phyloP scores from a whole-genome alignment of 257 asterid genomes.

The Solanum paucissectum region DNA sequence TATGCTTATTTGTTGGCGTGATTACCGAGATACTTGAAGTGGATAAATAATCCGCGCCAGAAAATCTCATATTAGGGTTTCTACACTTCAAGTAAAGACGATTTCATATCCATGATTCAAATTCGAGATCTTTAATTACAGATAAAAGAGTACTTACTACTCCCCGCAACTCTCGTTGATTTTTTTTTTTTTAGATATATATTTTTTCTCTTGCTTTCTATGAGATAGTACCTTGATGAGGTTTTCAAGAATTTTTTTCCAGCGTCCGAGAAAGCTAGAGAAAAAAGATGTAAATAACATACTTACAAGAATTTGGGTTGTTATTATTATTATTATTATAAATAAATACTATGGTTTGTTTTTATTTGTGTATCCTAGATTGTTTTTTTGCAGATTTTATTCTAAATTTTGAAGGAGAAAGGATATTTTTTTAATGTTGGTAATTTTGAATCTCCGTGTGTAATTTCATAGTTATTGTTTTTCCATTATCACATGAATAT shows the following conservation, averaged over 20 bases:
- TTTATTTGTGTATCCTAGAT: neutral
- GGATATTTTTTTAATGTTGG: neutral
- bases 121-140: neutral
- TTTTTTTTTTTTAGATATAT: neutral
- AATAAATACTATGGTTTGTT: neutral
- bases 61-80: neutral
- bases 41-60: no score
- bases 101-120: neutral
- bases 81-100: neutral
- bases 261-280: slow-evolving; percentile 57
- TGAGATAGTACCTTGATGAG: slow-evolving; percentile 33
- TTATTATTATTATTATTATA: no score
- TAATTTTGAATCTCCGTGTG: neutral
- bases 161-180: neutral
- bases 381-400: neutral
- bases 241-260: slow-evolving; percentile 16
- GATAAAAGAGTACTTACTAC: neutral
- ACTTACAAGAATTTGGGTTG: neutral
- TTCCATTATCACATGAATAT: neutral
- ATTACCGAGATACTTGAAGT: slow-evolving; percentile 50
- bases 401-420: neutral
- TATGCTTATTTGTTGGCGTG: slow-evolving; percentile 92
- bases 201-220: slow-evolving; percentile 37
- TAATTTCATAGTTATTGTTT: neutral
- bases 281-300: slow-evolving; percentile 2